Evolutionary conservation across 2,329 filamentous ascomycete genomes (phyloP).

Genomic region (Stachybotrys chlorohalonatus): DNA sequence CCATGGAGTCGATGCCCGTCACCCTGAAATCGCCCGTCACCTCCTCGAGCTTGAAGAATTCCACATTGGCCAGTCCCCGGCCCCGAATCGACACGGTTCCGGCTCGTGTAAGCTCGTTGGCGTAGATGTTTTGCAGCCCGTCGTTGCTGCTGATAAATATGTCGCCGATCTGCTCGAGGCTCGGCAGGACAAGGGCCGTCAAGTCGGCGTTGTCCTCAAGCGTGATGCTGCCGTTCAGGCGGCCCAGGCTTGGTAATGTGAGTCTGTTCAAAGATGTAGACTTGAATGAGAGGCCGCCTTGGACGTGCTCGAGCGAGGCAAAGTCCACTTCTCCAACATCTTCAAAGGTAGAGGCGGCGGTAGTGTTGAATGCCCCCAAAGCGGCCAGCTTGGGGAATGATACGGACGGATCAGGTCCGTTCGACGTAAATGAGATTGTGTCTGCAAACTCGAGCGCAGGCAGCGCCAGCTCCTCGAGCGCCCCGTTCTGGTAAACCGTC

Average conservation of each 20-base stretch:
- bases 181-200: conserved; percentile 13
- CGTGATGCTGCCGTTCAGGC: conserved; percentile 13
- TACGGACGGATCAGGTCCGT: conserved; percentile 9
- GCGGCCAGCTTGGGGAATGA: conserved; percentile 11
- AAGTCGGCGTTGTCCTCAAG: conserved; percentile 14
- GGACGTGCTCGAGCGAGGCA: conserved; percentile 12
- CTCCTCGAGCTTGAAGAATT: conserved; percentile 15
- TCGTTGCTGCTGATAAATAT: conserved; percentile 12
- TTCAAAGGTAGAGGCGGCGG: conserved; percentile 12
- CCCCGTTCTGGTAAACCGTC: conserved; percentile 12
- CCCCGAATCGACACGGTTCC: conserved; percentile 14
- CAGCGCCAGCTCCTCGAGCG: conserved; percentile 8
- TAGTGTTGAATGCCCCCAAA: conserved; percentile 14
- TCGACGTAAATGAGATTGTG: conserved; percentile 15
- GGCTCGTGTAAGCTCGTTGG: conserved; percentile 15
- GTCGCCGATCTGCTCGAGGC: conserved; percentile 11
- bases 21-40: conserved; percentile 18
- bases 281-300: conserved; percentile 13
- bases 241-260: conserved; percentile 12
- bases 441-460: conserved; percentile 13
- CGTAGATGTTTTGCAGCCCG: conserved; percentile 14
- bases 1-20: conserved; percentile 14
- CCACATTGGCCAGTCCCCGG: conserved; percentile 12
- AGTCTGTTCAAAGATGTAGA: conserved; percentile 11
- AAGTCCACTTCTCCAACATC: conserved; percentile 11